Conservation (phyloP, 257 asterid genomes). For the Scutellaria barbata region DNA sequence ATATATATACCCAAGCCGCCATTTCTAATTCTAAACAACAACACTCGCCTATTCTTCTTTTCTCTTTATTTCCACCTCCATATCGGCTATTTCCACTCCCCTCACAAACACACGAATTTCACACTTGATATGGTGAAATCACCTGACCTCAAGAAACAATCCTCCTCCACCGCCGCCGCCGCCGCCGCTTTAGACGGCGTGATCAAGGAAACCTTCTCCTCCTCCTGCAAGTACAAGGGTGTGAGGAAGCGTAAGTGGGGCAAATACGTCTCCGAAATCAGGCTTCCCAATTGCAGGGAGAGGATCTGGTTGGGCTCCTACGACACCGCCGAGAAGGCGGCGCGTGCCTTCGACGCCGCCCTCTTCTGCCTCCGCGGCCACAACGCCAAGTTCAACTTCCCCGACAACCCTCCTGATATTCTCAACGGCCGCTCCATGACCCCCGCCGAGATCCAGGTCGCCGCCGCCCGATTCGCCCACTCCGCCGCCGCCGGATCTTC, state of each 20-base stretch:
- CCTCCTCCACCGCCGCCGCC: background rate
- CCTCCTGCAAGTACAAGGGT: conserved; percentile 56
- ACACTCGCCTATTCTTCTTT: background rate
- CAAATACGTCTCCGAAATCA: conserved; percentile 67
- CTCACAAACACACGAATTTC: too few relatives aligned
- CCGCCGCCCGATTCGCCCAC: conserved; percentile 69
- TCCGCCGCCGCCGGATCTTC: conserved; percentile 16
- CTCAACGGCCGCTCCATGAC: conserved; percentile 59
- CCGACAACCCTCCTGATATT: conserved; percentile 51
- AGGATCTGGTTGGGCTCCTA: conserved; percentile 81
- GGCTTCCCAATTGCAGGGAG: conserved; percentile 74
- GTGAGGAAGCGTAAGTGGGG: conserved; percentile 87
- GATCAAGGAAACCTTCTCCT: conserved; percentile 31
- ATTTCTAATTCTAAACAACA: conserved; percentile 33
- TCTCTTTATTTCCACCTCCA: background rate
- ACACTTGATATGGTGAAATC: conserved; percentile 58
- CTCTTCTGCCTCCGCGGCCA: conserved; percentile 72
- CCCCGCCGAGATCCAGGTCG: conserved; percentile 62
- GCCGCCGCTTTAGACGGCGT: background rate
- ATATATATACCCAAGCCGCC: conserved; percentile 60
- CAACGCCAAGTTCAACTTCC: conserved; percentile 68
- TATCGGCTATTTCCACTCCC: background rate
- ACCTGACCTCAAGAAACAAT: conserved; percentile 12
- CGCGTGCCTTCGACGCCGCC: conserved; percentile 77
- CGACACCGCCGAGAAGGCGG: conserved; percentile 74